Percentiles rank a stretch among this genome's conserved stretches.
Evolutionary conservation across 768 basidiomycete genomes (phyloP).

Genomic region (Gymnopilus junonius): DNA sequence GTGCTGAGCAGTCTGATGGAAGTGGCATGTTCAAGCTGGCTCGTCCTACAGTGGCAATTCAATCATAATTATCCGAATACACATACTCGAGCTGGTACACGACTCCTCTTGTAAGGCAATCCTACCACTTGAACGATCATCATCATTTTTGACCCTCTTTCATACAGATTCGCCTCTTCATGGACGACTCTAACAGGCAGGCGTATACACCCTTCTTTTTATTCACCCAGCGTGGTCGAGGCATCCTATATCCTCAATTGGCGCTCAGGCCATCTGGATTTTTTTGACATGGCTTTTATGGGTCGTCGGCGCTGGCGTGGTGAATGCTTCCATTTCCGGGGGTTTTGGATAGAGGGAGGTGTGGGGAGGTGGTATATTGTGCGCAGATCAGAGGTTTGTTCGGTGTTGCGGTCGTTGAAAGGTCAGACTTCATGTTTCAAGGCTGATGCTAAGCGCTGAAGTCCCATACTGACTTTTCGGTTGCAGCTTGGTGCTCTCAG

Average conservation of each 20-base stretch:
- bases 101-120: slow-evolving; percentile 52
- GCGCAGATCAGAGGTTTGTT: slow-evolving; percentile 58
- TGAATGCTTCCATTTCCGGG: slow-evolving; percentile 54
- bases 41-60: slow-evolving; percentile 58
- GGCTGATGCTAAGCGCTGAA: too few relatives aligned
- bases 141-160: neutral
- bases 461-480: neutral
- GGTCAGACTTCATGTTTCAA: slow-evolving; percentile 37
- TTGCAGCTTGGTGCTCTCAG: slow-evolving; percentile 48
- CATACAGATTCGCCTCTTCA: slow-evolving; percentile 55
- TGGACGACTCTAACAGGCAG: slow-evolving; percentile 64
- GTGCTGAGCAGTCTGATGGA: slow-evolving; percentile 52
- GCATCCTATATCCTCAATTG: slow-evolving; percentile 57
- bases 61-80: slow-evolving; percentile 56
- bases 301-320: slow-evolving; percentile 56
- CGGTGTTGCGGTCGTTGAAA: slow-evolving; percentile 58
- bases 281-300: slow-evolving; percentile 63
- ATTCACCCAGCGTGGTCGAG: slow-evolving; percentile 62
- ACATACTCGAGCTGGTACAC: slow-evolving; percentile 45
- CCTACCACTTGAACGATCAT: neutral
- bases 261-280: slow-evolving; percentile 63
- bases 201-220: slow-evolving; percentile 58
- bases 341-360: slow-evolving; percentile 44
- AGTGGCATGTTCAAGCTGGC: slow-evolving; percentile 60
- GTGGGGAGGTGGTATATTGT: slow-evolving; percentile 55